Base-by-base conservation (phyloP, 2,329 filamentous ascomycete genomes). In the Lachnellula subtilissima region DNA sequence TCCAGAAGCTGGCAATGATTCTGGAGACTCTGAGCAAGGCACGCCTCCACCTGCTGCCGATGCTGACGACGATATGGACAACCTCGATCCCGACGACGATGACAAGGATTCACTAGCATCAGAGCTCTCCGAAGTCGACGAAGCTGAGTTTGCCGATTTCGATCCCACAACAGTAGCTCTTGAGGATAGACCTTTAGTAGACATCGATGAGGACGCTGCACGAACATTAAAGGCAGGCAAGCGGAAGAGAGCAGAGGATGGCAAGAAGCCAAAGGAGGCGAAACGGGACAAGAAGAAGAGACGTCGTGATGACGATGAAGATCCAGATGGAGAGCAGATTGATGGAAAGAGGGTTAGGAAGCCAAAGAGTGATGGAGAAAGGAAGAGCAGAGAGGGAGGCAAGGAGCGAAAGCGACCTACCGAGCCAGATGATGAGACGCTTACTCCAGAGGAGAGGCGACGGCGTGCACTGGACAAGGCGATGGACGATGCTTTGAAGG, bases 401-500 rank as follows among this genome's bases (percentile, higher is more conserved):
- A 67, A 60, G 48, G 64, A 74, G 71, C 23, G 77, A 75, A 51
- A 79, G 80, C 23, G 48, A 48, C 62, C 79, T 75, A 59, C 75
- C 73, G 82, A 86, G 57, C 81, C 84, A 5, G 85, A 89, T 62
- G 90, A 96, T 59, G 89, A 91, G 66, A 79, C 87, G 60, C 74
- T 97, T 65, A 87, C 88, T 19, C 90, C 91, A 0, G 91, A 94
- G 72, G 90, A 96, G 75, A 82, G 89, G 65, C 84, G 92, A 65
- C 86, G 88, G 65, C 82, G 89, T 64, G 92, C 91, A 19, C 85
- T 99, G 52, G 90, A 96, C 67, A 83, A 86, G 63, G 88, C 89
- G 54, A 90, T 97, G 75, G 90, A 96, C 71, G 89, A 89, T 55
- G 91, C 92, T 1, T 78, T 96, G 65, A 95, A 95, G 76, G 89